Percentiles rank a stretch among this genome's conserved stretches.
Conservation (phyloP, 2,329 filamentous ascomycete genomes). For the Cordyceps sp. region DNA sequence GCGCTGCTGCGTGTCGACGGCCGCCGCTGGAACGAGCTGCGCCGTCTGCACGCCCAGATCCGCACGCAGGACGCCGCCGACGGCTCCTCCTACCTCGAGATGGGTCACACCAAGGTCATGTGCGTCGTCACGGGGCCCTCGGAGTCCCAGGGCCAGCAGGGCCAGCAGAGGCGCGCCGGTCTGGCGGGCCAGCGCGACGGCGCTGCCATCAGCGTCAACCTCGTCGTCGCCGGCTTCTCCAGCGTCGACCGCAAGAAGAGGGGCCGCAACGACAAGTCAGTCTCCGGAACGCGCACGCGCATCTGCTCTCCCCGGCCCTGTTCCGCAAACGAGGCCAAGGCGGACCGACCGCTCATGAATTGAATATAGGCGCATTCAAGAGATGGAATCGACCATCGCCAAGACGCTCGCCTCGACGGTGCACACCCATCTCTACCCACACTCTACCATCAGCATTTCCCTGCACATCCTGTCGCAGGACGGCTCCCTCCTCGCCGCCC, state of each 20-base stretch:
- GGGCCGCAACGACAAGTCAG: constrained; percentile 62
- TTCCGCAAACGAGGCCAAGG: no score
- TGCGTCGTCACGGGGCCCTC: constrained; percentile 78
- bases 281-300: no score
- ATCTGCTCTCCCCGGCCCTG: no score
- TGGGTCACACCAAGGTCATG: constrained; percentile 95
- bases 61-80: constrained; percentile 85
- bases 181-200: no score
- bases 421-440: constrained; percentile 77
- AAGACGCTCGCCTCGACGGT: constrained; percentile 62
- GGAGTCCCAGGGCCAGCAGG: constrained; percentile 41
- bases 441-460: constrained; percentile 67
- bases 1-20: constrained; percentile 71
- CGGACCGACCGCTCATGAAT: no score
- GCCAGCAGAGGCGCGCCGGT: constrained; percentile 18
- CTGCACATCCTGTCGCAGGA: constrained; percentile 83
- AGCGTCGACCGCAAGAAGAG: constrained; percentile 70
- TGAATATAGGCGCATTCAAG: constrained; percentile 58
- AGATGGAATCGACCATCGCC: constrained; percentile 65
- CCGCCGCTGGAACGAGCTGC: constrained; percentile 92
- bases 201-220: constrained; percentile 57
- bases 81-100: constrained; percentile 84
- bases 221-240: constrained; percentile 76
- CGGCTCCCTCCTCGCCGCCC: constrained; percentile 74
- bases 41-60: constrained; percentile 74